Base-by-base conservation (phyloP, 306 rosid species). In the Prunus campanulata region DNA sequence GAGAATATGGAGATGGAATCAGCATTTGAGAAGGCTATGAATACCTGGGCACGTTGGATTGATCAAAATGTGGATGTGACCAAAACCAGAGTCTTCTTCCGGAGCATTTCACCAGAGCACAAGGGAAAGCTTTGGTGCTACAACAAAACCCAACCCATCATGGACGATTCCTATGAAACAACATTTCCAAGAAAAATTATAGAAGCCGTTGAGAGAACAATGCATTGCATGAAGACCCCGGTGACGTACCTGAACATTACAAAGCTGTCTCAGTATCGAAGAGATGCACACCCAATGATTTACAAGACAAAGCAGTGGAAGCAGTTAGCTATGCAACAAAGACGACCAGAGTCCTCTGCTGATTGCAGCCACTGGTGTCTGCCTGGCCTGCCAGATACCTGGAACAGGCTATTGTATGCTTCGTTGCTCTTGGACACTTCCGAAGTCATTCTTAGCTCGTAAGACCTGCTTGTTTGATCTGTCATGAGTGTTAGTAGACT, bases 311-410 rank as follows among this genome's bases (percentile, higher is more conserved):
- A 29, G 74, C 66, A 68, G 18, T 59, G 79, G 47, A 84, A 82
- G 73, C 52, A 11, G 27, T 74, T 71, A 14, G 77, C 71, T 12
- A 14, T 3, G 56, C 35, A 70, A 13, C 59, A 67, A 55, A 71
- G 29, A 39, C 51, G 29, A 46, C 76, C 81, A 0, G 64, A 69
- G 30, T 30, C 48, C 16, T 39, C 35, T 39, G 77, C 83, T 15
- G 86, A 84, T 71, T 87, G 86, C 75, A 87, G 79, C 75, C 83
- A 82, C 70, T 82, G 90, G 90, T 81, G 87, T 70, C 70, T 86
- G 73, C 86, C 90, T 8, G 90, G 87, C 19, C 57, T 83, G 16
- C 90, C 87, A 1, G 90, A 86, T 78, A 84, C 87, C 8, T 83
- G 84, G 86, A 84, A 84, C 77, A 81, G 83, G 47, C 80, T 86